phyloP scores from a whole-genome alignment of 1,284 basidiomycete species.

The Megacollybia platyphylla region DNA sequence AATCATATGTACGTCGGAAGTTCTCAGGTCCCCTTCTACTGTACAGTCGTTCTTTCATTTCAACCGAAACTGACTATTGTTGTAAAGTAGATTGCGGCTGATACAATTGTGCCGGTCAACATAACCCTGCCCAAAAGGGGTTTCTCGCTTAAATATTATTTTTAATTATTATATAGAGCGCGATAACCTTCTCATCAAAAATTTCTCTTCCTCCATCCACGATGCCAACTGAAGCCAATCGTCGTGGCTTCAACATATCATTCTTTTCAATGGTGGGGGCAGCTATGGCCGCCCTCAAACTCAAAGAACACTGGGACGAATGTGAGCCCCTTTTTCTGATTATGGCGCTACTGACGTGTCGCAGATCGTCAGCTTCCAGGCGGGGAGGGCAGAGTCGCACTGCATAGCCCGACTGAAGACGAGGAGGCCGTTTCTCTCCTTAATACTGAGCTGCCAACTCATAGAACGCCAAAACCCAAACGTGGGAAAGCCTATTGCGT shows the following conservation, averaged over 20 bases:
- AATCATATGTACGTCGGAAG: background rate
- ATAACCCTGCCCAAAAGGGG: no score
- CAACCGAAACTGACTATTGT: no score
- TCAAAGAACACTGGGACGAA: constrained; percentile 33
- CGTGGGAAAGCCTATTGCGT: constrained; percentile 29
- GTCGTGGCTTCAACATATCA: constrained; percentile 11
- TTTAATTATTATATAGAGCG: background rate
- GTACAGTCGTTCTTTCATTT: no score
- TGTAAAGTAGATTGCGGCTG: no score
- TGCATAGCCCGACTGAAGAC: constrained; percentile 18
- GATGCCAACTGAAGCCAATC: constrained; percentile 4
- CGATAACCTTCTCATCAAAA: background rate
- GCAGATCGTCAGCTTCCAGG: constrained; percentile 18
- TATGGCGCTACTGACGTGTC: background rate
- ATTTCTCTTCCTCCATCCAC: background rate
- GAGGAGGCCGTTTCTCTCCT: constrained; percentile 21
- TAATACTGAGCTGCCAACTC: constrained; percentile 23
- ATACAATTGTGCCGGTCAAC: no score
- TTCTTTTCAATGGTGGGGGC: constrained; percentile 31
- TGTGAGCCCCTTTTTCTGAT: constrained; percentile 19
- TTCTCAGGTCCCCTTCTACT: no score
- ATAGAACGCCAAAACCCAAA: constrained; percentile 13
- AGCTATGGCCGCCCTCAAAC: constrained; percentile 33
- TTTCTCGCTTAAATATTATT: background rate
- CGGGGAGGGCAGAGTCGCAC: constrained; percentile 29